Evolutionary conservation across 2,329 filamentous ascomycete genomes (phyloP).

Genomic region (Clathrospora elynae): DNA sequence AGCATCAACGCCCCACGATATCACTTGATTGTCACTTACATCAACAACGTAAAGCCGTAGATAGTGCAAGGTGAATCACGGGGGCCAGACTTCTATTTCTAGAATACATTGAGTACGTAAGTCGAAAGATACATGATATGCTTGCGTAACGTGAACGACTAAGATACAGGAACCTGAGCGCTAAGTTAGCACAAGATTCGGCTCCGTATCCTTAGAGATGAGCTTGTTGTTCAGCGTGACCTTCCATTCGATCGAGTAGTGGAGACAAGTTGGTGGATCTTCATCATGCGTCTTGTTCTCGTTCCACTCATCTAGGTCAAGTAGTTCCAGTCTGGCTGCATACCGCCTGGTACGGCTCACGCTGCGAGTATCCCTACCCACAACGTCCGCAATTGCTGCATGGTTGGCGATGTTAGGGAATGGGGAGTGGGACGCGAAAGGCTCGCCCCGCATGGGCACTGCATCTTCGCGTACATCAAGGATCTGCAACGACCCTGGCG

Average conservation of each 20-base stretch:
- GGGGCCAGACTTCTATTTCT: no score
- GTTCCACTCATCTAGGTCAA: constrained; percentile 20
- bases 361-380: not conserved
- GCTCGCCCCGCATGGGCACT: constrained; percentile 5
- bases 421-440: constrained; percentile 4
- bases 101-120: no score
- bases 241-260: constrained; percentile 37
- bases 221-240: constrained; percentile 25
- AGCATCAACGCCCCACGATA: no score
- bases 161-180: constrained; percentile 13
- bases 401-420: constrained; percentile 2
- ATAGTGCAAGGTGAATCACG: no score
- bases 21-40: no score
- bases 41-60: no score
- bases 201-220: constrained; percentile 33
- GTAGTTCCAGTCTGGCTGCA: constrained; percentile 10
- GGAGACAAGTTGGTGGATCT: constrained; percentile 25
- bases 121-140: no score
- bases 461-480: not conserved
- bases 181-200: constrained; percentile 31
- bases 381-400: constrained; percentile 1
- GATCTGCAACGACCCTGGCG: constrained; percentile 6
- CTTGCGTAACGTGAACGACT: no score
- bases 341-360: constrained; percentile 1
- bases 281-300: constrained; percentile 21